Conservation (phyloP, 2,329 filamentous ascomycete species). For the Trichophyton benhamiae region DNA sequence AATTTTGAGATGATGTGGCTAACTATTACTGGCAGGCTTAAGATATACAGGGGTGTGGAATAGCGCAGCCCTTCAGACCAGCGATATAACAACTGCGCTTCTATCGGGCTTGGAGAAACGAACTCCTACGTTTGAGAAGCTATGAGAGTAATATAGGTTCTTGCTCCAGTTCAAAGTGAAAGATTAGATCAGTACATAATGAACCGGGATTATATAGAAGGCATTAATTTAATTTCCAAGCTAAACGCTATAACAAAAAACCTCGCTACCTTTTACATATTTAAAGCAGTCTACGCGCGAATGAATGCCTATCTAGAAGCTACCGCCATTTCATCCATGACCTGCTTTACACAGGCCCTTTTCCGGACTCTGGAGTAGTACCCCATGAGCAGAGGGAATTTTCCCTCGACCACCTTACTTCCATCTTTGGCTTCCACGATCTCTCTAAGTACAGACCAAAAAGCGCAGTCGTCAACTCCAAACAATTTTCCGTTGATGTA, state of each 20-base stretch:
- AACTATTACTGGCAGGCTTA: slow-evolving; percentile 41
- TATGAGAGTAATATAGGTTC: slow-evolving; percentile 35
- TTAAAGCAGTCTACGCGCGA: neutral
- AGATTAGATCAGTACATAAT: neutral
- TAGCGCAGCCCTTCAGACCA: slow-evolving; percentile 64
- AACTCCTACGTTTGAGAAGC: slow-evolving; percentile 72
- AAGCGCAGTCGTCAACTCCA: slow-evolving; percentile 32
- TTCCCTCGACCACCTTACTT: slow-evolving; percentile 14
- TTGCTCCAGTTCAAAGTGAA: neutral
- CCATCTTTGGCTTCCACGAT: slow-evolving; percentile 19
- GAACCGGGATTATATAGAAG: neutral
- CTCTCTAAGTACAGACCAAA: slow-evolving; percentile 33
- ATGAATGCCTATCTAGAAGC: neutral
- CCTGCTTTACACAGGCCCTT: slow-evolving; percentile 25
- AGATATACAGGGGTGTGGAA: slow-evolving; percentile 86
- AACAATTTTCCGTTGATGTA: slow-evolving; percentile 28
- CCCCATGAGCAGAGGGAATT: slow-evolving; percentile 23
- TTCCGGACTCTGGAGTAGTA: slow-evolving; percentile 31
- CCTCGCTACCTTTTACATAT: neutral
- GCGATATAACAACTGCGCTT: slow-evolving; percentile 63
- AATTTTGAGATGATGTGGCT: neutral
- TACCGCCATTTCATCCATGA: slow-evolving; percentile 19
- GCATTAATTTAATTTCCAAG: neutral
- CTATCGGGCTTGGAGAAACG: slow-evolving; percentile 64
- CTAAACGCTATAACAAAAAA: neutral